Base-by-base conservation (phyloP, 352 stramenopile genomes). In the Phytophthora multivora region DNA sequence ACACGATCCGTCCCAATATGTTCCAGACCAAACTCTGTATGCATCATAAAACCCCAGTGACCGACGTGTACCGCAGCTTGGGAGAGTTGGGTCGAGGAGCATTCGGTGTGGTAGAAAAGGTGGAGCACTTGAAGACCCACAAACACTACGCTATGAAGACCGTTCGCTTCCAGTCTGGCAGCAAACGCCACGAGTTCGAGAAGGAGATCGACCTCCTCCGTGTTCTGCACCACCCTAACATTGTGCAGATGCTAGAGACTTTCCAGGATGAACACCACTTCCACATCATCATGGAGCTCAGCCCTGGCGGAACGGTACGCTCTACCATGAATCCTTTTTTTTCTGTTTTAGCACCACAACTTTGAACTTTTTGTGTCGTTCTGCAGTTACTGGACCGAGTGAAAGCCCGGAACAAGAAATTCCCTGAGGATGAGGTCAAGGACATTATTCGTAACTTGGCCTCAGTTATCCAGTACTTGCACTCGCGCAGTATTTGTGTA, bases 281-380 rank as follows among this genome's bases (percentile, higher is more conserved):
- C 58, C 89, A 88, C 58, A 92, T 94, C 63, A 90, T 94, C 74
- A 94, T 94, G 85, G 85, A 94, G 60, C 79, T 94, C 25, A 84
- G 79, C 35, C 66, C 75, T 8, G 77, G 76, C 4, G 85, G 85
- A 51, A 91, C 82, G 46, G 79, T 88, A 59, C 2, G 71, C 35
- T 4, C 9, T 33, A 1, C 4, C 28, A 12, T 33, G 11, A 2
- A 33, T 33, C 8, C 9, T 13, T 13, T 4, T 33, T 23, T 1
- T 2, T n/a, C n/a, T n/a, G n/a, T n/a, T n/a, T 33, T 33, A 4
- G 28, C 4, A 13, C 9, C 28, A 9, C 7, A 33, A 4, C 26
- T 33, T 33, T 13, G 21, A 23, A 19, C 13, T 23, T 21, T 18
- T 36, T 33, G 9, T 36, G 1, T 19, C 11, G 2, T 35, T 26